Conservation (phyloP, 139 green algal genomes). For the Bryopsis sp. region DNA sequence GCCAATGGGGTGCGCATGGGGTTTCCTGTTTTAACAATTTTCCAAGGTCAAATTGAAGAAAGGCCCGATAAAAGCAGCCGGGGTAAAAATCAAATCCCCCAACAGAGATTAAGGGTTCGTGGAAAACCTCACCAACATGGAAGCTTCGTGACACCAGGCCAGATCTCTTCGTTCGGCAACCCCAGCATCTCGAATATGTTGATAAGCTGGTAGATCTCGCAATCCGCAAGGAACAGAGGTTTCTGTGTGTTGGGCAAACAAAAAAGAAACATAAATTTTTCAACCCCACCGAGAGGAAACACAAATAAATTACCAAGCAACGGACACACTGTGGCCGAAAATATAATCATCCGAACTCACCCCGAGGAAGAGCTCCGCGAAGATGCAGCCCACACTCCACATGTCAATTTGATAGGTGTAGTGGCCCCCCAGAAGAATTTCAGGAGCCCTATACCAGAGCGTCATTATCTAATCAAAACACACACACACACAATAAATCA, state of each 20-base stretch:
- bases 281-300: too few relatives aligned
- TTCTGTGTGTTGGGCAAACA: background rate
- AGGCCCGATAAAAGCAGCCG: too few relatives aligned
- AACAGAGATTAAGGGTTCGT: too few relatives aligned
- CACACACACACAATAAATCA: too few relatives aligned
- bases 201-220: conserved; percentile 73
- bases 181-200: conserved; percentile 84
- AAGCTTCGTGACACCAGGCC: conserved; percentile 44
- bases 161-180: conserved; percentile 56
- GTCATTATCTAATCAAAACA: conserved; percentile 81
- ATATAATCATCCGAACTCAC: too few relatives aligned
- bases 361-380: conserved; percentile 83
- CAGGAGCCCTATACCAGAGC: conserved; percentile 90
- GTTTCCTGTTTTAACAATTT: too few relatives aligned
- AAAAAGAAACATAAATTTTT: too few relatives aligned
- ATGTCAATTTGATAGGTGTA: conserved; percentile 95
- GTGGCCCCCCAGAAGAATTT: conserved; percentile 84
- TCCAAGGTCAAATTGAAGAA: too few relatives aligned
- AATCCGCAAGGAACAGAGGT: background rate
- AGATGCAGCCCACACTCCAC: conserved; percentile 98
- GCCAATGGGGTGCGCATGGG: too few relatives aligned
- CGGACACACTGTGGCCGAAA: too few relatives aligned
- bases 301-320: too few relatives aligned
- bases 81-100: too few relatives aligned
- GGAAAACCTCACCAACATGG: conserved; percentile 10